Evolutionary conservation across 139 green algal genomes (phyloP), one percentile per base, ranked within the genome.

Genomic region (Trebouxia sp.): DNA sequence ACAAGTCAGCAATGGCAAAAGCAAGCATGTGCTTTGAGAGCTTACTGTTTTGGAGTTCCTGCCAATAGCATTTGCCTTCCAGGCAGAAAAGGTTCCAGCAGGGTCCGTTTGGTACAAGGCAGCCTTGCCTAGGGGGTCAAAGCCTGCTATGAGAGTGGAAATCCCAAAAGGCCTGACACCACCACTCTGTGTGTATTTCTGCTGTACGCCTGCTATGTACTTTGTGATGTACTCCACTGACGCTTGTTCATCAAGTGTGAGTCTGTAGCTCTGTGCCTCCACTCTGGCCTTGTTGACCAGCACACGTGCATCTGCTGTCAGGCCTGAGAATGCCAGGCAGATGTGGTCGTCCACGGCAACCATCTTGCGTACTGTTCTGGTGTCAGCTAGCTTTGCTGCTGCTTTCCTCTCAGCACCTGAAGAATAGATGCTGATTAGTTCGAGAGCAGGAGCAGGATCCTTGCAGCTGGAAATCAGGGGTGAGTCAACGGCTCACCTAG

Each of bases 91-190:
- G 53, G 92, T 99, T 28, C 97, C 97, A 9, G 90, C 96, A 28
- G 97, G 97, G 80, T 99, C 97, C 38, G 97, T 99, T 88, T 99
- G 95, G 83, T 94, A 99, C 74, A 99, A 89, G 0, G 81, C 85
- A 17, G 94, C 95, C 75, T 86, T 82, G 14, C 92, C 91, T 6
- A 83, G 39, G 0, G 90, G 81, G 77, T 95, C 91, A 76, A 97
- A 98, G 17, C 95, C 95, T 22, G 56, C 93, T 62, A 99, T 96
- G 24, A 99, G 91, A 24, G 96, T 98, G 50, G 94, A 98, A 72
- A 99, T 98, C 78, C 97, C 97, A 87, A 99, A 99, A 24, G 97
- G 97, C 9, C 97, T 89, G 72, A 98, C 93, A 58, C 97, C 97
- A 20, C 97, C 95, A 76, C 91, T 97, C 88, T 99, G 96, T 37